Evolutionary conservation across 345 rosid species (phyloP).

Genomic region (Noccaea caerulescens): DNA sequence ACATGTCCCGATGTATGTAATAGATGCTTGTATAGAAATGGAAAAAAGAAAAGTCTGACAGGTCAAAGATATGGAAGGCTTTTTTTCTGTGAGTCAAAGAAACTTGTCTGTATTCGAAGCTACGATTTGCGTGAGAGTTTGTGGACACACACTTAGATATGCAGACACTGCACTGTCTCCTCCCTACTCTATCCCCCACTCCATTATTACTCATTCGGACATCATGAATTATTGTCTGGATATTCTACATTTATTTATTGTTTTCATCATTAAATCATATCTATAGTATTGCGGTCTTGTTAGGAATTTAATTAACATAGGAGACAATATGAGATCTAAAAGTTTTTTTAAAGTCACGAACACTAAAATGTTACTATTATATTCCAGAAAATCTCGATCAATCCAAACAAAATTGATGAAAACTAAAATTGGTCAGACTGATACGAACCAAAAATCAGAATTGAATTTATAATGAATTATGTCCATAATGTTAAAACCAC

Average conservation of each 20-base stretch:
- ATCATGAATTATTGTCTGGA: neutral
- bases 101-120: neutral
- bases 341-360: neutral
- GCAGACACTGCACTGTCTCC: slow-evolving; percentile 25
- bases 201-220: slow-evolving; percentile 14
- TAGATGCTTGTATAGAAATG: slow-evolving; percentile 18
- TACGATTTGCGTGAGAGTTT: slow-evolving; percentile 33
- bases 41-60: slow-evolving; percentile 11
- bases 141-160: slow-evolving; percentile 31
- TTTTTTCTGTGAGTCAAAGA: slow-evolving; percentile 6
- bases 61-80: slow-evolving; percentile 31
- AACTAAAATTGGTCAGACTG: neutral
- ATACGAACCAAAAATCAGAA: neutral
- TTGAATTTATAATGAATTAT: too few species aligned
- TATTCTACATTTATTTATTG: neutral
- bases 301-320: too few species aligned
- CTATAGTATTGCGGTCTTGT: too few species aligned
- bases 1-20: neutral
- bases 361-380: neutral
- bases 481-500: too few species aligned
- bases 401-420: neutral
- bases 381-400: neutral
- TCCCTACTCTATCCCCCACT: slow-evolving; percentile 23
- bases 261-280: neutral
- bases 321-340: too few species aligned